A percentile compares a stretch with the other conserved stretches of the same genome.
phyloP scores from a whole-genome alignment of 2,329 filamentous ascomycete species.

The Fusarium sp. region DNA sequence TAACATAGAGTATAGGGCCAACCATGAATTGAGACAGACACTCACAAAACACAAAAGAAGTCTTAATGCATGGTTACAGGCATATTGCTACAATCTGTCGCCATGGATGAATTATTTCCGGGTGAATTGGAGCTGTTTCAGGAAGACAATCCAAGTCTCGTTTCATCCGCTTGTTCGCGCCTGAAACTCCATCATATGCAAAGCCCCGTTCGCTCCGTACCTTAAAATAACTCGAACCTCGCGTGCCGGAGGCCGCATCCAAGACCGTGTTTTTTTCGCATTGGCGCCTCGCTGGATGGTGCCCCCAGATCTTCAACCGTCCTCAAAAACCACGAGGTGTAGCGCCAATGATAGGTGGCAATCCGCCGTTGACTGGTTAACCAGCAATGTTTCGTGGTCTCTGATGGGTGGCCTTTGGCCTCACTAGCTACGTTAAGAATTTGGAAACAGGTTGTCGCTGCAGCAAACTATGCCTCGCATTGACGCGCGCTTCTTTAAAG shows the following conservation, averaged over 20 bases:
- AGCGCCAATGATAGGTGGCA: not conserved
- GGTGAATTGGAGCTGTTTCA: not conserved
- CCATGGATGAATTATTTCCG: not conserved
- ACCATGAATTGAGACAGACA: not conserved
- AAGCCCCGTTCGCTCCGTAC: not conserved
- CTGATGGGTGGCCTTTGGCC: not conserved
- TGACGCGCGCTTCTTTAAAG: slow-evolving; percentile 33
- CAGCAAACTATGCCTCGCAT: slow-evolving; percentile 32
- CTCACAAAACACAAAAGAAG: not conserved
- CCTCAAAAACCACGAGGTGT: not conserved
- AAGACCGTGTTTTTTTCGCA: not conserved
- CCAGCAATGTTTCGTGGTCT: not conserved
- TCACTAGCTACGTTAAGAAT: not conserved
- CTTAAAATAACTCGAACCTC: not conserved
- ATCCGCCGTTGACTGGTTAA: not conserved
- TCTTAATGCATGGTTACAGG: not conserved
- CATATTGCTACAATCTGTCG: not conserved
- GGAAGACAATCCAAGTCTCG: not conserved
- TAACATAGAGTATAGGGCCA: not conserved
- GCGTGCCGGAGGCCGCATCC: not conserved
- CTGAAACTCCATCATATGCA: not conserved
- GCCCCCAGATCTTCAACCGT: not conserved
- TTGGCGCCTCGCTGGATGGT: not conserved
- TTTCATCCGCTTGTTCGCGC: not conserved
- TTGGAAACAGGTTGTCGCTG: slow-evolving; percentile 5